Evolutionary conservation across 2,329 filamentous ascomycete species (phyloP).

Genomic region (Byssothecium circinans): DNA sequence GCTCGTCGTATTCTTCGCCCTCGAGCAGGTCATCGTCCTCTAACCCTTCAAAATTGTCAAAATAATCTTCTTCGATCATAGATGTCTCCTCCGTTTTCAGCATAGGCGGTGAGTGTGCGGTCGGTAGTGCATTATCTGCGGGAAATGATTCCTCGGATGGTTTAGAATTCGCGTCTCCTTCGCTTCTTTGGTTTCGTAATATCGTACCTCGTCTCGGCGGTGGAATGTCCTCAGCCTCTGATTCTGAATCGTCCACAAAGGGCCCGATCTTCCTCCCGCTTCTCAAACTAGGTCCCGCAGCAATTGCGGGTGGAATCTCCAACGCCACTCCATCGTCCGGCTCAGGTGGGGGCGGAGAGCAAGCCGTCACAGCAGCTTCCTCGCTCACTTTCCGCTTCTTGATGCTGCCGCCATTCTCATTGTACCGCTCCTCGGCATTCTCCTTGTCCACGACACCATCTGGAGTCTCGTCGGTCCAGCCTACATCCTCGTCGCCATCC

Average conservation of each 20-base stretch:
- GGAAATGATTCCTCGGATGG: slow-evolving; percentile 16
- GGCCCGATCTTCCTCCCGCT: slow-evolving; percentile 55
- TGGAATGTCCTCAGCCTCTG: slow-evolving; percentile 48
- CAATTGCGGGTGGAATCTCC: slow-evolving; percentile 8
- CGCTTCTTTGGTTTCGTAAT: slow-evolving; percentile 8
- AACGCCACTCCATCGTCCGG: slow-evolving; percentile 8
- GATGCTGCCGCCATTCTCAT: slow-evolving; percentile 46
- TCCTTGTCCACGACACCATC: slow-evolving; percentile 24
- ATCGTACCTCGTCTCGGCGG: slow-evolving; percentile 27
- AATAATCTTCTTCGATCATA: slow-evolving; percentile 50
- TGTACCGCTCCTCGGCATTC: slow-evolving; percentile 39
- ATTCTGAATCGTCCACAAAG: slow-evolving; percentile 72
- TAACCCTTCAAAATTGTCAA: slow-evolving; percentile 57
- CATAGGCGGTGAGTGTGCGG: slow-evolving; percentile 18
- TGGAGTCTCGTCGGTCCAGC: slow-evolving; percentile 33
- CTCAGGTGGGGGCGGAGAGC: slow-evolving; percentile 29
- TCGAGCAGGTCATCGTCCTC: slow-evolving; percentile 63
- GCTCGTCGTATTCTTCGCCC: slow-evolving; percentile 55
- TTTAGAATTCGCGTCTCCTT: slow-evolving; percentile 24
- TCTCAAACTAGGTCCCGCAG: slow-evolving; percentile 13
- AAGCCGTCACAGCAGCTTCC: slow-evolving; percentile 47
- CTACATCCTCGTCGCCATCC: slow-evolving; percentile 28
- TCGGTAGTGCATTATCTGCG: slow-evolving; percentile 12
- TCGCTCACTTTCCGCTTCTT: slow-evolving; percentile 46
- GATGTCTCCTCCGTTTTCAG: slow-evolving; percentile 55